Evolutionary conservation across 768 basidiomycete species (phyloP), one percentile per base, ranked within the genome.

Genomic region (Tylopilus sp.): DNA sequence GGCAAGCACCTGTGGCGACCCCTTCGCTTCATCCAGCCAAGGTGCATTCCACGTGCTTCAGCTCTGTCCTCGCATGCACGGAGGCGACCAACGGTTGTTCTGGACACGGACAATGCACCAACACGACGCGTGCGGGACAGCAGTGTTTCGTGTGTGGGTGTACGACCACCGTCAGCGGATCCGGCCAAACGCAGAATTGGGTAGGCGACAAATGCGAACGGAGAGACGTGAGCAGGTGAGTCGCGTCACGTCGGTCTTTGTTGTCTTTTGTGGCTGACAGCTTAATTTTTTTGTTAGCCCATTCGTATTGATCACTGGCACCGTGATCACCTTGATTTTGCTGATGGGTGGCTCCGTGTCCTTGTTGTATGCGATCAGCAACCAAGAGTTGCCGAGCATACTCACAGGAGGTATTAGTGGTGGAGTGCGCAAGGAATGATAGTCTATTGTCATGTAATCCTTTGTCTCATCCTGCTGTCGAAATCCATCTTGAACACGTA

Each of bases 141-240:
- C 68, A 71, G 1, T 82, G 81, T 59, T 82, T 72, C 49, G 66
- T 71, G 0, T 81, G 80, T 53, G 64, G 69, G 3, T 81, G 79
- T 55, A 47, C 55, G 1, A 72, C 68, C 23, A 84, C 81, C 10
- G 77, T 76, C 42, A 71, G 77, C 49, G 75, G 75, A 10, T 67
- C 73, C 22, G 77, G 82, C n/a, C 65, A 82, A 64, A 81, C 76
- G 4, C 78, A 83, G 55, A 69, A 67, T 28, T 93, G 91, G 90
- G 89, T 78, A 1, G 91, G 91, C 5, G 76, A 79, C 47, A 79
- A 74, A 55, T 93, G 91, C 57, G 82, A 91, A 73, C 78, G 83
- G 56, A 83, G 81, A 69, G 91, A 93, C 62, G 71, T 92, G 43
- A 91, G 87, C 74, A 81, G 80, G 90, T 90, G 61, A 54, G 87